Evolutionary conservation across 305 asterid species (phyloP).

Genomic region (Rubia balearica): DNA sequence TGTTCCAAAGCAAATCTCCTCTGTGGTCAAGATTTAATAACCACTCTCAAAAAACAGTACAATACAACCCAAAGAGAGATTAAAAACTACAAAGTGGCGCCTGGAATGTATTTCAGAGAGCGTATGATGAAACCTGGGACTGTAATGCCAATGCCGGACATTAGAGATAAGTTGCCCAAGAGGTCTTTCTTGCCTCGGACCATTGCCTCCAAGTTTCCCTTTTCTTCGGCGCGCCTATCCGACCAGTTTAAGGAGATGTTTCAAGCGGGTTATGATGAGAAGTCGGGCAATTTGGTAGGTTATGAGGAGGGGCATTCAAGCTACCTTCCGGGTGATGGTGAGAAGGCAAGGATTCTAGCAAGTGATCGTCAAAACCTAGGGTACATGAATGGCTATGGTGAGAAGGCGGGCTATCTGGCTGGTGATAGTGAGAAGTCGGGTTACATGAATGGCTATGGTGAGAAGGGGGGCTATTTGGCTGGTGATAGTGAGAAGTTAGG

Average conservation of each 20-base stretch:
- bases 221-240: conserved; percentile 42
- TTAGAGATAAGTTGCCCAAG: conserved; percentile 68
- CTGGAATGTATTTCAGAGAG: conserved; percentile 74
- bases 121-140: conserved; percentile 47
- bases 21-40: conserved; percentile 47
- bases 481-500: neutral
- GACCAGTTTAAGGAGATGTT: conserved; percentile 39
- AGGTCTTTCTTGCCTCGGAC: conserved; percentile 75
- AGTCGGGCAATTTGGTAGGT: neutral
- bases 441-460: neutral
- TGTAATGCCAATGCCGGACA: conserved; percentile 71
- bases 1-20: conserved; percentile 66
- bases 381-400: neutral
- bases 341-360: neutral
- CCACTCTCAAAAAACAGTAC: conserved; percentile 41
- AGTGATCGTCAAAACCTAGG: neutral
- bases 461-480: neutral
- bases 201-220: conserved; percentile 62
- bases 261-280: conserved; percentile 25
- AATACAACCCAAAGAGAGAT: conserved; percentile 7
- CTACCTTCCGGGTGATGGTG: neutral
- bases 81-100: conserved; percentile 46
- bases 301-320: neutral
- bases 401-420: neutral
- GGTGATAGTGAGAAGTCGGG: neutral